Evolutionary conservation across 352 stramenopile genomes (phyloP), one percentile per base, ranked within the genome.

Genomic region (Hyaloperonospora arabidopsidis): DNA sequence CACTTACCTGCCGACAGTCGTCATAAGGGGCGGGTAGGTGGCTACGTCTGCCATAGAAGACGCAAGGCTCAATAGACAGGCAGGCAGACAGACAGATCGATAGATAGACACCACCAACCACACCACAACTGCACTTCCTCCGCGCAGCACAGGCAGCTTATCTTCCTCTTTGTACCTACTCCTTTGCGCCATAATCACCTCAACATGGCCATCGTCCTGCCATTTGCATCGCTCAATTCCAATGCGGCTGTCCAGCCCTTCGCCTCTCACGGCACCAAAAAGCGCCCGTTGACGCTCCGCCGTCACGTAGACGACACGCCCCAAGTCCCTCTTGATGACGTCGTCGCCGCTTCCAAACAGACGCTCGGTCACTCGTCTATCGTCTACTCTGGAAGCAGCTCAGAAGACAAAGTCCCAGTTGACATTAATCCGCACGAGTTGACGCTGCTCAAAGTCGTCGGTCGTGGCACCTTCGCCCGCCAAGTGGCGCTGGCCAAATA

Each of bases 371-470:
- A 3, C 14, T 23, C 15, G 25, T 35, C 13, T 21, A 40, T 28
- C 7, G 18, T 34, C 32, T 47, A 5, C 35, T 57, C 47, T 8
- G 48, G 65, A n/a, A 29, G 7, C 3, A 66, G 49, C 18, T 48
- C 62, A 48, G 64, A 61, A 38, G 22, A 46, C 23, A 46, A 67
- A 12, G 32, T 36, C 5, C 23, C 32, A 12, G 41, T 51, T 5
- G 41, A 48, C 7, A 79, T 88, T 44, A 67, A 84, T 45, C 77
- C 77, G 49, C 73, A 80, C 44, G 74, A 89, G 51, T 67, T 93
- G 41, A 81, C 73, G 54, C 64, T 93, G 49, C 72, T 93, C 48
- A 89, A 90, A 48, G 83, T 93, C n/a, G 88, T 93, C 46, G 83
- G 83, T 1, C 83, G 80, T 29, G 83, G 83, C 61, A 90, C 83